phyloP scores from a whole-genome alignment of 2,329 filamentous ascomycete genomes.

The Verticillium nonalfalfae region DNA sequence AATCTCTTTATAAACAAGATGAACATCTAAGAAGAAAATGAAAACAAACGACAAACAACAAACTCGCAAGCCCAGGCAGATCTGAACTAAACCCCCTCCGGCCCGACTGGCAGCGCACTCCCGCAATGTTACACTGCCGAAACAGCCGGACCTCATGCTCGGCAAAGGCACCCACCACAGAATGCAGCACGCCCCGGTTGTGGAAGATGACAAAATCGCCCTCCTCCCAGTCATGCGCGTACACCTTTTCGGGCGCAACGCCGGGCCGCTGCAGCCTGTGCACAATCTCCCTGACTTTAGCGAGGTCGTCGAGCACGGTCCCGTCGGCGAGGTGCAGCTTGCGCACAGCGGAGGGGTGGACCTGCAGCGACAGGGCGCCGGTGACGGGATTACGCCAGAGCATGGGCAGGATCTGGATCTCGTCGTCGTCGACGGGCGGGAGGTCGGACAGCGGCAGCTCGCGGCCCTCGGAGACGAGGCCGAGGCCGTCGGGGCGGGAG shows the following conservation, averaged over 20 bases:
- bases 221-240: conserved; percentile 70
- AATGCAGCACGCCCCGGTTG: conserved; percentile 69
- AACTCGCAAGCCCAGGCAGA: no score
- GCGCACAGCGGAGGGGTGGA: conserved; percentile 67
- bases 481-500: conserved; percentile 62
- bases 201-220: conserved; percentile 75
- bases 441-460: conserved; percentile 56
- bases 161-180: conserved; percentile 67
- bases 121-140: conserved; percentile 74
- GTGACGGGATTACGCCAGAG: conserved; percentile 72
- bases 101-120: conserved; percentile 48
- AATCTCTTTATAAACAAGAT: no score
- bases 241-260: conserved; percentile 62
- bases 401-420: conserved; percentile 70
- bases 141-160: conserved; percentile 70
- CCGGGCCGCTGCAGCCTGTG: conserved; percentile 65
- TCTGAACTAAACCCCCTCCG: conserved; percentile 13
- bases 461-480: conserved; percentile 59
- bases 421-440: conserved; percentile 56
- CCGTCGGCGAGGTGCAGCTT: conserved; percentile 63
- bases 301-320: conserved; percentile 61
- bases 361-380: conserved; percentile 61
- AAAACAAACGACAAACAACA: no score
- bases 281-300: conserved; percentile 60
- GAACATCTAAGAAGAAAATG: no score